These are phyloP conservation scores for Sugiyamaella xylanicola DNA, from an alignment of 1,139 yeast genomes.

Conservation along the genomic window DNA sequence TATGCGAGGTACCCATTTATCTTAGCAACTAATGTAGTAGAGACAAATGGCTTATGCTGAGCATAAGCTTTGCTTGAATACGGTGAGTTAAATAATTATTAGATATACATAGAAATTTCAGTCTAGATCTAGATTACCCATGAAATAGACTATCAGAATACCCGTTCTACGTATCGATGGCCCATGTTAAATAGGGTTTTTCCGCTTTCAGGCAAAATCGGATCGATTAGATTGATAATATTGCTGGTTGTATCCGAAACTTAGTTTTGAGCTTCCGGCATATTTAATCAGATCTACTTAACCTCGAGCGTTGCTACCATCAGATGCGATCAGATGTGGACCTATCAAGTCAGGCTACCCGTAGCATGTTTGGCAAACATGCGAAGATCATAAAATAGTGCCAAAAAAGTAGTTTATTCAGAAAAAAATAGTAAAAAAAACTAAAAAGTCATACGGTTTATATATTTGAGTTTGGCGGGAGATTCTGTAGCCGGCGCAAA, in stretches of 20 bases:
- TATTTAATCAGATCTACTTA: neutral
- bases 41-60: neutral
- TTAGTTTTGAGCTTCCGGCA: neutral
- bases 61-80: neutral
- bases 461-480: constrained; percentile 6
- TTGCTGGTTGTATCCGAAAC: neutral
- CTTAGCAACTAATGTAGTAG: neutral
- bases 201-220: neutral
- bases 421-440: neutral
- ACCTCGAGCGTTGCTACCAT: too few species aligned
- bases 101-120: too few species aligned
- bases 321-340: too few species aligned
- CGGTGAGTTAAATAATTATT: too few species aligned
- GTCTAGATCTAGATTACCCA: neutral
- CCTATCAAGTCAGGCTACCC: too few species aligned
- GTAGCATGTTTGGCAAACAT: too few species aligned
- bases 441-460: neutral
- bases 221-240: neutral
- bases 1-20: neutral
- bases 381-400: too few species aligned
- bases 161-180: neutral
- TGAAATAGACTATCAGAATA: too few species aligned
- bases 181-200: neutral
- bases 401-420: neutral
- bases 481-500: constrained; percentile 19